Percentiles rank a stretch among this genome's conserved stretches.
These are phyloP conservation scores for Takashimella koratensis DNA, from an alignment of 1,284 basidiomycete genomes.

Conservation along the genomic window DNA sequence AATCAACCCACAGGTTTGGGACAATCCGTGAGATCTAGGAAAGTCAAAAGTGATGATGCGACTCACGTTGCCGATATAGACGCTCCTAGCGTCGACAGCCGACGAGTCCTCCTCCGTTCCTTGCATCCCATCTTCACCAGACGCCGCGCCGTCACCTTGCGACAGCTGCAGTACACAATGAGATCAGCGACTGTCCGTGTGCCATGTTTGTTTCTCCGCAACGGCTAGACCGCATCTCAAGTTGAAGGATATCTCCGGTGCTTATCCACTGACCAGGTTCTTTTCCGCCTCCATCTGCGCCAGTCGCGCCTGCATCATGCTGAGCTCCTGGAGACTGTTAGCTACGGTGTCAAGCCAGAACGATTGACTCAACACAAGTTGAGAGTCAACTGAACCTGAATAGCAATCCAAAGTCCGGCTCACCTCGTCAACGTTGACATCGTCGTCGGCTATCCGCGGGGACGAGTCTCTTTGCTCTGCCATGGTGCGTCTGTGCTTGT, in stretches of 20 bases:
- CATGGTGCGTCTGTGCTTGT: constrained; percentile 24
- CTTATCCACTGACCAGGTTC: constrained; percentile 57
- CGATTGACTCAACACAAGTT: neutral
- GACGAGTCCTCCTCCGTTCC: constrained; percentile 53
- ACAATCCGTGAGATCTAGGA: no score
- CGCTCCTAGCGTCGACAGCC: constrained; percentile 77
- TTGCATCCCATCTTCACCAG: no score
- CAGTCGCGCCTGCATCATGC: constrained; percentile 82
- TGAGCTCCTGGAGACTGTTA: constrained; percentile 49
- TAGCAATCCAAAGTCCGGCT: constrained; percentile 1
- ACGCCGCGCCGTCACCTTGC: no score
- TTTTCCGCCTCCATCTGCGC: constrained; percentile 84
- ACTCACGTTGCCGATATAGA: constrained; percentile 96
- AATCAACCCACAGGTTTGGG: neutral
- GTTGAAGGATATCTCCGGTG: no score
- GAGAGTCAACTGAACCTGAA: neutral
- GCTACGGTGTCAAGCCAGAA: neutral
- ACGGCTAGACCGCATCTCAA: no score
- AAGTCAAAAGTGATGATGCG: neutral
- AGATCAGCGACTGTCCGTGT: no score
- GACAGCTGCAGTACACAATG: no score
- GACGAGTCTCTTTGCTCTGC: constrained; percentile 37
- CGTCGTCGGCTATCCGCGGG: constrained; percentile 35
- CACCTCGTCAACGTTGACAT: constrained; percentile 45
- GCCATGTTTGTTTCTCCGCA: no score